Conservation (phyloP, 176 grass and related monocot species). For the Puya raimondii region DNA sequence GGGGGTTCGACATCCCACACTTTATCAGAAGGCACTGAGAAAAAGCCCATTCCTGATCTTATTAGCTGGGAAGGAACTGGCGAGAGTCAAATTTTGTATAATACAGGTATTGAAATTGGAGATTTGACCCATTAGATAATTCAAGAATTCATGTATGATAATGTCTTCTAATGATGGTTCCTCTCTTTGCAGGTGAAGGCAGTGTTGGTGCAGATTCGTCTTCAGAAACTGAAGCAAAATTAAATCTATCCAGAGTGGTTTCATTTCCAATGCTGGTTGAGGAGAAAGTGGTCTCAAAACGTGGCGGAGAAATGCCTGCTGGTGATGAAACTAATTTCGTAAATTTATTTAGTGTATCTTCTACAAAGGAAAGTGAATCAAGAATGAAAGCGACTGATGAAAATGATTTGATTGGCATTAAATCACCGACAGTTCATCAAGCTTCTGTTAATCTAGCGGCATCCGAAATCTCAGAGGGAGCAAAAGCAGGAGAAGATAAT, state of each 20-base stretch:
- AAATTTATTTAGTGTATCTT: conserved; percentile 6
- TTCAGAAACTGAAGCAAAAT: conserved; percentile 14
- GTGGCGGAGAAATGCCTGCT: neutral
- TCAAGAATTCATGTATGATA: neutral
- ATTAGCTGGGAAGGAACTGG: conserved; percentile 58
- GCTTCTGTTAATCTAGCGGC: neutral
- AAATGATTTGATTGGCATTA: conserved; percentile 21
- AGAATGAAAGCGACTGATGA: conserved; percentile 21
- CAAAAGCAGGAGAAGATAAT: conserved; percentile 17
- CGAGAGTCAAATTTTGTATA: conserved; percentile 13
- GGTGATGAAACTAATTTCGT: neutral
- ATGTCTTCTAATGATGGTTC: neutral
- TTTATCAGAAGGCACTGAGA: neutral
- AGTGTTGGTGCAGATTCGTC: conserved; percentile 34
- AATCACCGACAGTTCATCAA: neutral
- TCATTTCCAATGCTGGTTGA: conserved; percentile 29
- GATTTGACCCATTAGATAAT: neutral
- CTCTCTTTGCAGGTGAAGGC: conserved; percentile 39
- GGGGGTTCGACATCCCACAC: neutral
- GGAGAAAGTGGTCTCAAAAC: neutral
- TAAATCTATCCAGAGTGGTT: conserved; percentile 28
- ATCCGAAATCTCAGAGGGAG: neutral
- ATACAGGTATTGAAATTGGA: conserved; percentile 7
- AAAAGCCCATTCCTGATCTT: conserved; percentile 16
- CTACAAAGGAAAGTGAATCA: conserved; percentile 20